Evolutionary conservation across 2,329 filamentous ascomycete genomes (phyloP), one percentile per base, ranked within the genome.

Genomic region (Domatiomyces catenatus): DNA sequence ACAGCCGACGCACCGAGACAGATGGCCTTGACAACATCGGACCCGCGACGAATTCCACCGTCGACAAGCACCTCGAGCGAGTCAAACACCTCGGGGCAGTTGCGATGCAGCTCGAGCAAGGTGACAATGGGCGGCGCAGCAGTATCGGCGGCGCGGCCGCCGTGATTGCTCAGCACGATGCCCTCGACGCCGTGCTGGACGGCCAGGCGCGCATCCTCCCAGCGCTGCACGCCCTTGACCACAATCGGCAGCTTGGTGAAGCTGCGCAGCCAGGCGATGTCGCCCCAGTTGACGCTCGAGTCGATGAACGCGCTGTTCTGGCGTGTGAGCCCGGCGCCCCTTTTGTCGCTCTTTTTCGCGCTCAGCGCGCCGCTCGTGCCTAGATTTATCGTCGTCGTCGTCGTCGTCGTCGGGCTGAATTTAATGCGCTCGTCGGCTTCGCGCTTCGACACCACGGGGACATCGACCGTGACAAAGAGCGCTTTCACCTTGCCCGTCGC

Each of bases 341-440:
- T 74, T 48, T 70, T 72, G 59, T 76, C 75, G 24, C 70, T 73
- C 32, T 62, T 64, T 6, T 24, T 24, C 2, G 51, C 44, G 15
- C 19, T 18, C 22, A 45, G 52, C 42, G 15, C 18, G n/a, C 22
- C 50, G 50, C 5, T 48, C 47, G 18, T 46, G 22, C 22, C 22
- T 19, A 44, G 52, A 24, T 26, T 48, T 50, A 4, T 12, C 19
- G 15, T 45, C 45, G 44, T 54, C 43, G 22, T 50, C 48, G 8
- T 12, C 19, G 15, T 45, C 45, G 44, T 54, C 43, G 22, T 50
- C 3, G 22, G 22, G 45, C 20, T 46, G 3, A 53, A 45, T 39
- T 71, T 70, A 24, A 75, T 67, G 3, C 75, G 70, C 57, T 77
- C 75, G 53, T 79, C 76, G 1, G 73, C 73, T 54, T 79, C 76